Conservation (phyloP, 768 basidiomycete species). For the Lactarius psammicola region DNA sequence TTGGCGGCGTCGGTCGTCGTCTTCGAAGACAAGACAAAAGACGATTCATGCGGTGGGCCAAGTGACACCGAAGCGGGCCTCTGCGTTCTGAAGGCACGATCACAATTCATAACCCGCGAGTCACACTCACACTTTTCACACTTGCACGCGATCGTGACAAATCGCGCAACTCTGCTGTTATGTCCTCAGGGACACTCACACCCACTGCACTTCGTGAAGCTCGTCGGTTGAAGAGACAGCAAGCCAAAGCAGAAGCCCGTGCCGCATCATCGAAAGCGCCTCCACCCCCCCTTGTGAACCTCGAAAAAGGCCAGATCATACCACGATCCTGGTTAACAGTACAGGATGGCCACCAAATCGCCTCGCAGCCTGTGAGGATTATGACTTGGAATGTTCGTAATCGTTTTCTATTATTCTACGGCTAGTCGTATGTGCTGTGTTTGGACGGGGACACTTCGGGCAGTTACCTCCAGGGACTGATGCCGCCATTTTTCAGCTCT, state of each 20-base stretch:
- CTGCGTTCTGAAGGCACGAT: not conserved
- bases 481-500: conserved; percentile 45
- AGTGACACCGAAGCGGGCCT: not conserved
- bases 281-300: conserved; percentile 19
- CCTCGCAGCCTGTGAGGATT: conserved; percentile 44
- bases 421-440: conserved; percentile 22
- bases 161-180: not conserved
- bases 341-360: conserved; percentile 2
- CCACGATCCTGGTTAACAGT: conserved; percentile 41
- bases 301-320: conserved; percentile 33
- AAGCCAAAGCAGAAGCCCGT: conserved; percentile 33
- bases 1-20: conserved; percentile 7
- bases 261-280: conserved; percentile 24
- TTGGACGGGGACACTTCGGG: not conserved
- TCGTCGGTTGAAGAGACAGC: conserved; percentile 44
- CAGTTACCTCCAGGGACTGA: too few relatives aligned
- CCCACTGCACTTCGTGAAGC: conserved; percentile 54
- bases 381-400: conserved; percentile 82
- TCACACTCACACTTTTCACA: not conserved
- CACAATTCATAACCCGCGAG: not conserved
- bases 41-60: conserved; percentile 14
- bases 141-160: not conserved
- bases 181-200: conserved; percentile 29
- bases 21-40: conserved; percentile 18
- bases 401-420: conserved; percentile 20